Conservation (phyloP, 176 grass and related monocot genomes). For the Ensete glaucum region DNA sequence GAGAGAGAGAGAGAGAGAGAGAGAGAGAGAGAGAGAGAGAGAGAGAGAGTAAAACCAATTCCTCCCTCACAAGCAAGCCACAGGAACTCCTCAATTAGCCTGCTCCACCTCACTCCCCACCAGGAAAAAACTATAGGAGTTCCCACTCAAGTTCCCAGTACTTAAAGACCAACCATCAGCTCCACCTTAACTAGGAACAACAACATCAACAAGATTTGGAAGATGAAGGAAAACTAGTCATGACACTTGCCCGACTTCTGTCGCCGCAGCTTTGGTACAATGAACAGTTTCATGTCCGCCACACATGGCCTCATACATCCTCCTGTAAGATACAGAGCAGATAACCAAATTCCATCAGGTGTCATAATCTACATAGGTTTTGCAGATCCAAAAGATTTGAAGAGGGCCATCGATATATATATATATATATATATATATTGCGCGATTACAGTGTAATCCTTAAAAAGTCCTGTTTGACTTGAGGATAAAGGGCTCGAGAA, state of each 20-base stretch:
- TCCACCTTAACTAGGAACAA: background rate
- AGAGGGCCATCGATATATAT: too few relatives aligned
- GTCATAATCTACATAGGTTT: too few relatives aligned
- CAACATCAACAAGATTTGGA: background rate
- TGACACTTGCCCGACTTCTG: too few relatives aligned
- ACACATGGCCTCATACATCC: background rate
- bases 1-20: conserved; percentile 4
- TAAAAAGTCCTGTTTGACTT: too few relatives aligned
- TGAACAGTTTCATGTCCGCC: background rate
- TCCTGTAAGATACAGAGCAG: background rate
- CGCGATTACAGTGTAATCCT: too few relatives aligned
- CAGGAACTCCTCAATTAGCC: background rate
- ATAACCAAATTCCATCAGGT: background rate
- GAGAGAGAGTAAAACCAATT: background rate
- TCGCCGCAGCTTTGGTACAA: too few relatives aligned
- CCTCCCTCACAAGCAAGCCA: too few relatives aligned
- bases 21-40: background rate
- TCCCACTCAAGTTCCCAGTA: background rate
- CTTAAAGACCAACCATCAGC: background rate
- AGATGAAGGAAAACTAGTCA: background rate
- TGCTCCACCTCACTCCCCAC: background rate
- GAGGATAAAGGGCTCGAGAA: too few relatives aligned
- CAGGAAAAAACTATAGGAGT: background rate
- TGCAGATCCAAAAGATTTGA: too few relatives aligned
- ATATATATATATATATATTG: too few relatives aligned